A percentile compares a stretch with the other conserved stretches of the same genome.
These are phyloP conservation scores for Ambrosia artemisiifolia DNA, from an alignment of 129 eudicot species.

Conservation along the genomic window DNA sequence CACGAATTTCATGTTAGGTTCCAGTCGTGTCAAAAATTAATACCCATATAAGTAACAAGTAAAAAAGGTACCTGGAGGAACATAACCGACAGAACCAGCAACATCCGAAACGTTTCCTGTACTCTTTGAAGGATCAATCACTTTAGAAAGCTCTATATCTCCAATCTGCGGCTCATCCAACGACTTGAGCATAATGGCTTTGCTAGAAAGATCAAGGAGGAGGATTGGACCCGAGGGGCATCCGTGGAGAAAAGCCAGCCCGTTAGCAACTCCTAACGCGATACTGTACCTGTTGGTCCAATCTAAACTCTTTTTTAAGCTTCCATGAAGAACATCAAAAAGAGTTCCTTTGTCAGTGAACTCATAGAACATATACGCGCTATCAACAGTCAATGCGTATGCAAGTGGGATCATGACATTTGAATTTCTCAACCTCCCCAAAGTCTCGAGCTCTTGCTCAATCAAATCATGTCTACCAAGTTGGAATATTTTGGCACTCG, in stretches of 20 bases:
- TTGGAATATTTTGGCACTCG: conserved; percentile 71
- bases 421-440: conserved; percentile 73
- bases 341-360: conserved; percentile 62
- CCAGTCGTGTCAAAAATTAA: too few relatives aligned
- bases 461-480: conserved; percentile 59
- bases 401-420: conserved; percentile 87
- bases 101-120: conserved; percentile 68
- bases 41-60: not conserved
- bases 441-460: conserved; percentile 53
- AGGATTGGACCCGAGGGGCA: conserved; percentile 55
- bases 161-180: conserved; percentile 76
- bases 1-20: too few relatives aligned
- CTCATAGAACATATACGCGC: conserved; percentile 73
- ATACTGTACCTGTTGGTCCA: conserved; percentile 85
- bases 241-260: conserved; percentile 77
- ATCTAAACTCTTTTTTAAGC: conserved; percentile 41
- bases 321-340: conserved; percentile 56
- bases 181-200: conserved; percentile 58
- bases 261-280: conserved; percentile 84
- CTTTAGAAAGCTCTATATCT: conserved; percentile 81
- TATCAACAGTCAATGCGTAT: conserved; percentile 56
- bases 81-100: conserved; percentile 78
- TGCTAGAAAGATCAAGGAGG: conserved; percentile 71
- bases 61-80: conserved; percentile 69
- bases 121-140: conserved; percentile 80